These are phyloP conservation scores for Fusarium temperatum DNA, from an alignment of 2,329 filamentous ascomycete species.

Conservation along the genomic window DNA sequence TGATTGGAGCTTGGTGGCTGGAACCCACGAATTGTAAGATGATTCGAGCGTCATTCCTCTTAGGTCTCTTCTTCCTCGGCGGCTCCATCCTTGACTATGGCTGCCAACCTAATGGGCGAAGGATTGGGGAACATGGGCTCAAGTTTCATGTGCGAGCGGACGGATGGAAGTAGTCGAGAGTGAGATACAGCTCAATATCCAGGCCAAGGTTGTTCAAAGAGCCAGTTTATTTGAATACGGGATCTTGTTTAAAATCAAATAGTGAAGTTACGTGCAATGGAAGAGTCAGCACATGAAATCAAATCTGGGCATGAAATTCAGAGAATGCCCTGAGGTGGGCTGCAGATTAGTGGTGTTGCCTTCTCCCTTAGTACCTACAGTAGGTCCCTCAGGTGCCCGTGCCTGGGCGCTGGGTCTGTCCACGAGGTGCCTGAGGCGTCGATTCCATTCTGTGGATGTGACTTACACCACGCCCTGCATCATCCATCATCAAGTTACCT, in stretches of 20 bases:
- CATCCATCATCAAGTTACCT: not conserved
- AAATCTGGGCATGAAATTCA: not conserved
- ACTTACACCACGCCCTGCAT: conserved; percentile 11
- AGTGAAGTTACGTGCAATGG: not conserved
- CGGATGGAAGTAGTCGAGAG: not conserved
- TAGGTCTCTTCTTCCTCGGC: conserved; percentile 47
- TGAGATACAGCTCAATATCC: not conserved
- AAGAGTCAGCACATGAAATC: not conserved
- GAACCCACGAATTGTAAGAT: conserved; percentile 82
- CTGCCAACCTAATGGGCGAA: not conserved
- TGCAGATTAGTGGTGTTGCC: not conserved
- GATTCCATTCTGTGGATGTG: not conserved
- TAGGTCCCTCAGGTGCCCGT: not conserved
- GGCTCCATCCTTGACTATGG: conserved; percentile 43
- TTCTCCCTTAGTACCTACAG: not conserved
- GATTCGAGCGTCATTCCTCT: conserved; percentile 69
- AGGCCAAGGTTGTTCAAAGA: not conserved
- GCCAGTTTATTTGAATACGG: not conserved
- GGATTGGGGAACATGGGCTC: conserved; percentile 6
- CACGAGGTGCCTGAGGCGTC: conserved; percentile 24
- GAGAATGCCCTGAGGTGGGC: not conserved
- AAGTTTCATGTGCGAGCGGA: conserved; percentile 21
- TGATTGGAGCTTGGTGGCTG: not conserved
- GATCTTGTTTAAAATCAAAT: not conserved
- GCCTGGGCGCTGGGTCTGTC: not conserved